Percentiles rank a stretch among this genome's conserved stretches.
These are phyloP conservation scores for Plasmodium blacklocki DNA, from an alignment of 169 alveolate species.

Conservation along the genomic window DNA sequence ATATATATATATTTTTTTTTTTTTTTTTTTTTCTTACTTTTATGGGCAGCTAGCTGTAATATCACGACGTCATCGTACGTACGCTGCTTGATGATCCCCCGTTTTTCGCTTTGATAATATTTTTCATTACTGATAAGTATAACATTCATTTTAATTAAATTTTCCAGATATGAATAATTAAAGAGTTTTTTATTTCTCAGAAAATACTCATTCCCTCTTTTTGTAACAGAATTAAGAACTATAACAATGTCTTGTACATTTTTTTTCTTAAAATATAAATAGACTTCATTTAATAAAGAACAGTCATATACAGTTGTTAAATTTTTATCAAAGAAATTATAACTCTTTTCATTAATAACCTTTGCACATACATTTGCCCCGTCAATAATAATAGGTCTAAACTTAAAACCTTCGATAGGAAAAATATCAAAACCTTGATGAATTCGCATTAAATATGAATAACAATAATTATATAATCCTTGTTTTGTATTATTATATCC, in stretches of 20 bases:
- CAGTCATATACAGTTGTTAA: slow-evolving; percentile 35
- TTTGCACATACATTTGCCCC: slow-evolving; percentile 76
- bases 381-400: slow-evolving; percentile 49
- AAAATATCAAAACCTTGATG: slow-evolving; percentile 34
- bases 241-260: slow-evolving; percentile 49
- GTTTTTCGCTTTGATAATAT: slow-evolving; percentile 12
- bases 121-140: slow-evolving; percentile 55
- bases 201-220: slow-evolving; percentile 47
- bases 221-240: slow-evolving; percentile 53
- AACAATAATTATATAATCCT: slow-evolving; percentile 45
- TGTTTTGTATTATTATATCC: slow-evolving; percentile 31
- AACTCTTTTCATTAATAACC: slow-evolving; percentile 15
- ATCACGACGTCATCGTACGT: slow-evolving; percentile 64
- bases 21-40: slow-evolving; percentile 27
- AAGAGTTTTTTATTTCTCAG: slow-evolving; percentile 39
- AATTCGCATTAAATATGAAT: slow-evolving; percentile 27
- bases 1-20: background rate
- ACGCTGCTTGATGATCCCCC: slow-evolving; percentile 14
- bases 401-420: slow-evolving; percentile 60
- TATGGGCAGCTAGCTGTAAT: slow-evolving; percentile 32
- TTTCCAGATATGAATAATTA: slow-evolving; percentile 36
- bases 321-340: slow-evolving; percentile 9
- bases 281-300: slow-evolving; percentile 38
- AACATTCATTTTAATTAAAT: slow-evolving; percentile 46
- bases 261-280: slow-evolving; percentile 54